phyloP scores from a whole-genome alignment of 2,329 filamentous ascomycete genomes.

The Pestalotiopsis fici region DNA sequence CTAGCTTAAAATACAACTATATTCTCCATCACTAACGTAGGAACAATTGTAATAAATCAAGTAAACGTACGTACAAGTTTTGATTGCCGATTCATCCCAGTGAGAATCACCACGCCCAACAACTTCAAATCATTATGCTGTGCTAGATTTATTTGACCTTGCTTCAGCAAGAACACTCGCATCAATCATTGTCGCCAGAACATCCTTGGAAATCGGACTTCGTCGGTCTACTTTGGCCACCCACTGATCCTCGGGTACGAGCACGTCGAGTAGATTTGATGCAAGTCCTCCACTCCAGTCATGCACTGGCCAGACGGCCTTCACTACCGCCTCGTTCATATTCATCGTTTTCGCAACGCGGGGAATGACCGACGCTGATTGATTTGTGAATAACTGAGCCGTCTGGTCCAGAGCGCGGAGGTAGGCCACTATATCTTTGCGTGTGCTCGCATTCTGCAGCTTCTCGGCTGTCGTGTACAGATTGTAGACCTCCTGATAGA shows the following conservation, averaged over 20 bases:
- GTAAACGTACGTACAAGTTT: too few species aligned
- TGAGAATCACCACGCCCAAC: too few species aligned
- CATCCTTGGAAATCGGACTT: conserved; percentile 15
- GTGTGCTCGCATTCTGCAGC: conserved; percentile 25
- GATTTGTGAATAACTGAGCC: conserved; percentile 25
- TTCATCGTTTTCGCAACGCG: conserved; percentile 24
- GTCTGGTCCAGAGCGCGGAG: conserved; percentile 29
- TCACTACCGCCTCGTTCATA: conserved; percentile 21
- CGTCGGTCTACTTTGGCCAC: conserved; percentile 18
- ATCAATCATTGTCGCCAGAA: conserved; percentile 21
- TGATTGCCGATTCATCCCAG: too few species aligned
- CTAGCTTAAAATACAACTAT: not conserved
- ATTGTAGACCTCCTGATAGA: conserved; percentile 35
- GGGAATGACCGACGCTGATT: conserved; percentile 25
- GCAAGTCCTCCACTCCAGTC: conserved; percentile 25
- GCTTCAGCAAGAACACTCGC: conserved; percentile 20
- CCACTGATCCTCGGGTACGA: conserved; percentile 27
- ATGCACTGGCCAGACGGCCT: conserved; percentile 27
- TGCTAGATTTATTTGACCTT: not conserved
- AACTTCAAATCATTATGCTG: not conserved
- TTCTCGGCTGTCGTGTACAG: conserved; percentile 32
- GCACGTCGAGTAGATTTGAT: conserved; percentile 25
- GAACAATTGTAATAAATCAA: too few species aligned
- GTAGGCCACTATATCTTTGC: conserved; percentile 30
- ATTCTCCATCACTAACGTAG: too few species aligned